Evolutionary conservation across 1,139 yeast species (phyloP), one percentile per base, ranked within the genome.

Genomic region (Candida tetrigidarum): DNA sequence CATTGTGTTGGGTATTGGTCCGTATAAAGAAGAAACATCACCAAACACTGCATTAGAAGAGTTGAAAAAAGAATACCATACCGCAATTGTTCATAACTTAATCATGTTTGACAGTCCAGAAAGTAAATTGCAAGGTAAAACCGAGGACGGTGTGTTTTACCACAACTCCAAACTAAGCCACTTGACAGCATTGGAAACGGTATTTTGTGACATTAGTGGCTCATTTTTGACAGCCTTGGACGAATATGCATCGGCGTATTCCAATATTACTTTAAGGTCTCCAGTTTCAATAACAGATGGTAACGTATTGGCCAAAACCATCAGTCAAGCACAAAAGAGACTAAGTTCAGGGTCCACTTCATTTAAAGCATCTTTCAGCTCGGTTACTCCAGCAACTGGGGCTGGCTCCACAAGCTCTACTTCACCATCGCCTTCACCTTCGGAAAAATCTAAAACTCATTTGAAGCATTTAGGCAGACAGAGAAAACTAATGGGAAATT

Each of bases 401-500:
- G n/a, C n/a, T n/a, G n/a, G n/a, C n/a, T n/a, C n/a, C n/a, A n/a
- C n/a, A n/a, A n/a, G n/a, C n/a, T n/a, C n/a, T n/a, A n/a, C n/a
- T 52, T 14, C 49, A 9, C 14, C 44, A 14, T 37, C 46, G 5
- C 39, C 49, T 11, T 36, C 44, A 2, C 26, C 40, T 5, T 7
- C 37, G 23, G 30, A 49, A 14, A 68, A 68, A 47, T 53, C 66
- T 14, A 66, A 63, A 47, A 47, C 63, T 40, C 72, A 58, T 63
- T 72, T 57, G 49, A 66, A 65, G 37, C 74, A 60, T 54, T 59
- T 55, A 41, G 98, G 97, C 1, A 73, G 99, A 45, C 87, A 86
- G 55, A 62, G 80, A 10, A 93, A 93, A 56, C 74, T 87, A 36
- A 66, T 84, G 57, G 99, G 91, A 0, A 85, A 86, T 51, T 80